Base-by-base conservation (phyloP, 164 flowering plant genomes). In the Chloranthus sessilifolius region DNA sequence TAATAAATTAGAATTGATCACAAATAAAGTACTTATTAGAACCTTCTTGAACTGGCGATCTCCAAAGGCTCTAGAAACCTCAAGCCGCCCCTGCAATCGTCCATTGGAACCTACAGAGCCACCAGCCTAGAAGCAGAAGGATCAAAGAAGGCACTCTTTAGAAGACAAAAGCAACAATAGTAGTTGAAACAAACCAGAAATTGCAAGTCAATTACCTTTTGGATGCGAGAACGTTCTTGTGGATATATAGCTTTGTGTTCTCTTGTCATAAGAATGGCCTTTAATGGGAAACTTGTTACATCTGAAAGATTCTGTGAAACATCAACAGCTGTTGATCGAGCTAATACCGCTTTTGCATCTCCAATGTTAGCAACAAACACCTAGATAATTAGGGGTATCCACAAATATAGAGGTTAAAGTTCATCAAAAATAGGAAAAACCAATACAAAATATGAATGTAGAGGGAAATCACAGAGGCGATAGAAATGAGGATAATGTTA, bases 41-140 rank as follows among this genome's bases (percentile, higher is more conserved):
- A 83, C 95, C 92, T 83, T 89, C 64, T 89, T 89, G 64, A 89
- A 89, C n/a, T 89, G 85, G 31, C 89, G 83, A 68, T 89, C 97
- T 24, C 97, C 97, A 68, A 88, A 89, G 23, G 97, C 95, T 70
- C 95, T 74, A 34, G 97, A 88, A 56, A 88, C 95, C 66, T 85
- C 95, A 56, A 88, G 92, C n/a, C 97, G 91, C 12, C 89, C 95
- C 60, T 81, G 95, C 46, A 88, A 55, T 50, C 97, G 74, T 50
- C 97, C 95, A 72, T 81, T 85, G 17, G 85, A 63, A 56, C 86
- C 69, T 40, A 89, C 74, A 58, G 78, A 66, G 41, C 97, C 97
- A 64, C 97, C 95, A 69, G 89, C 84, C 97, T 85, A 53, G 12
- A 58, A 37, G 43, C 8, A 21, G 4, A 4, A 49, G 27, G 2